These are phyloP conservation scores for Xylaria multiplex DNA, from an alignment of 2,329 filamentous ascomycete species.

Conservation along the genomic window DNA sequence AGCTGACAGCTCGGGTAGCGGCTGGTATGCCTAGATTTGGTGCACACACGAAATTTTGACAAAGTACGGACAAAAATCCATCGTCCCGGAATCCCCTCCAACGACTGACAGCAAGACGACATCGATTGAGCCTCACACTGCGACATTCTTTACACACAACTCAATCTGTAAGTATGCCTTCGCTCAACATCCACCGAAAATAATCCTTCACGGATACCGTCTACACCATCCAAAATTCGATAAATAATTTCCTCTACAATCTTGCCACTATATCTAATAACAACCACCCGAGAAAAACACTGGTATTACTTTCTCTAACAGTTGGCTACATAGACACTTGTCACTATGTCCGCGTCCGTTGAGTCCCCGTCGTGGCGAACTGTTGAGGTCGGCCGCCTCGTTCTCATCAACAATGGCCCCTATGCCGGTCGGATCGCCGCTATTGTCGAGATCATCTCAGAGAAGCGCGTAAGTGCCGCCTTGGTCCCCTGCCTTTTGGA, in stretches of 20 bases:
- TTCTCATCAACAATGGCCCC: slow-evolving; percentile 86
- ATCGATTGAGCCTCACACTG: slow-evolving; percentile 36
- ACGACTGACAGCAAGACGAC: slow-evolving; percentile 38
- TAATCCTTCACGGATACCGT: background rate
- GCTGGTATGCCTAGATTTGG: slow-evolving; percentile 32
- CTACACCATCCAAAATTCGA: slow-evolving; percentile 22
- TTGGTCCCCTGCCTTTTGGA: background rate
- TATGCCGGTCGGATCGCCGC: slow-evolving; percentile 87
- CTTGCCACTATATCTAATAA: slow-evolving; percentile 1
- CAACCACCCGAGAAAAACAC: background rate
- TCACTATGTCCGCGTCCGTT: slow-evolving; percentile 68
- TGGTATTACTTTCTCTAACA: slow-evolving; percentile 36
- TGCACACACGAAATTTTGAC: slow-evolving; percentile 41
- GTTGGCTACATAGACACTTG: slow-evolving; percentile 14
- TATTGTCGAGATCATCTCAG: slow-evolving; percentile 99
- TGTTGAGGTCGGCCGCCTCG: slow-evolving; percentile 98
- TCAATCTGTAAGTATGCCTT: slow-evolving; percentile 39
- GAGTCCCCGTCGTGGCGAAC: slow-evolving; percentile 89
- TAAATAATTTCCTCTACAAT: slow-evolving; percentile 26
- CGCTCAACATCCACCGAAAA: background rate
- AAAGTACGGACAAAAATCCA: slow-evolving; percentile 41
- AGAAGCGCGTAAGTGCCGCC: slow-evolving; percentile 91
- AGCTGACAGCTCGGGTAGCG: slow-evolving; percentile 34
- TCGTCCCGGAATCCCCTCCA: slow-evolving; percentile 40
- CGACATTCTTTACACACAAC: slow-evolving; percentile 30